Evolutionary conservation across 768 basidiomycete species (phyloP).

Genomic region (Tulasnella sp.): DNA sequence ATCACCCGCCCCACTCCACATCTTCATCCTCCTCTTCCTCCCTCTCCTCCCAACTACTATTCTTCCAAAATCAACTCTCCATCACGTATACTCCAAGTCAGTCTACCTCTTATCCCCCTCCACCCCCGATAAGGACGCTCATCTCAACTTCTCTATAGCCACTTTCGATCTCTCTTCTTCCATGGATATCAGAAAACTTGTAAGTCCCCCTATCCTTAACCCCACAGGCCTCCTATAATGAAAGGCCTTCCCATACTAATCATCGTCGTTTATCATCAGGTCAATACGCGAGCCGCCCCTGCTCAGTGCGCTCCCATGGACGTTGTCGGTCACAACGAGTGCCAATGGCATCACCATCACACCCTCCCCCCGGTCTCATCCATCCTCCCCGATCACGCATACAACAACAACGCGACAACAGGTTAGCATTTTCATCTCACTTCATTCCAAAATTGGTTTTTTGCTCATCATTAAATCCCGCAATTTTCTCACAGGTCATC

Average conservation of each 20-base stretch:
- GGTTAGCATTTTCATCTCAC: background rate
- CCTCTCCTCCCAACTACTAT: too few species aligned
- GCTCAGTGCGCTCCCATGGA: background rate
- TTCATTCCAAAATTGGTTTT: background rate
- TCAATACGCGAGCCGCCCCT: too few species aligned
- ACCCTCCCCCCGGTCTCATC: slow-evolving; percentile 13
- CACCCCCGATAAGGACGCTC: too few species aligned
- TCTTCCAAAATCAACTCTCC: too few species aligned
- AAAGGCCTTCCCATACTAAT: background rate
- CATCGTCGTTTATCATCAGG: background rate
- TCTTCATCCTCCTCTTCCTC: too few species aligned
- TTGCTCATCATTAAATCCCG: background rate
- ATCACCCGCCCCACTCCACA: too few species aligned
- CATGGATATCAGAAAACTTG: slow-evolving; percentile 15
- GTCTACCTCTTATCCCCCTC: too few species aligned
- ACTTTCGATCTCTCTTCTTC: background rate
- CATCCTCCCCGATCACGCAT: background rate
- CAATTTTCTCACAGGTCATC: slow-evolving; percentile 8
- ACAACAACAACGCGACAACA: background rate
- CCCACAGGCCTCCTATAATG: background rate
- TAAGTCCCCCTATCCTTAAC: background rate
- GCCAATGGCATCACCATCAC: slow-evolving; percentile 2
- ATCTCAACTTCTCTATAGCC: too few species aligned
- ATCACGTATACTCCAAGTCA: too few species aligned
- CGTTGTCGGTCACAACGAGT: background rate